Evolutionary conservation across 257 asterid genomes (phyloP), one percentile per base, ranked within the genome.

Genomic region (Craterostigma plantagineum): DNA sequence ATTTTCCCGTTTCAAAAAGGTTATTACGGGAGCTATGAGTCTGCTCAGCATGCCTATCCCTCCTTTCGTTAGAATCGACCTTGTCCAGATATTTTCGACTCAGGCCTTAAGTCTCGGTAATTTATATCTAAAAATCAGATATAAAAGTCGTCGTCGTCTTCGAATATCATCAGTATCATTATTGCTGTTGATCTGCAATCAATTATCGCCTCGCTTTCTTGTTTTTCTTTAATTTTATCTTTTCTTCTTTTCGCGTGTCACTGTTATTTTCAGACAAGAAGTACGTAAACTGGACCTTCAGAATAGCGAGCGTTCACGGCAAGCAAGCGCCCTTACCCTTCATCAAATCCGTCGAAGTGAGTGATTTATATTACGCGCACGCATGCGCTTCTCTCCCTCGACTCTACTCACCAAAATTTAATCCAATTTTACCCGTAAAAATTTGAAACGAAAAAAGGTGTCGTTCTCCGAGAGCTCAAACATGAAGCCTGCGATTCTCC

Each of bases 201-300:
- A n/a, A n/a, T n/a, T n/a, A n/a, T n/a, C n/a, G n/a, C n/a, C n/a
- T n/a, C n/a, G n/a, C n/a, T n/a, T n/a, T n/a, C n/a, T n/a, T n/a
- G n/a, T n/a, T n/a, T n/a, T n/a, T 55, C 49, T 55, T 42, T 3
- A 38, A 7, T 35, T 38, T 0, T n/a, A 14, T 55, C 37, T 16
- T 40, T 40, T 7, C n/a, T n/a, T n/a, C n/a, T n/a, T n/a, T n/a
- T n/a, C n/a, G n/a, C n/a, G n/a, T n/a, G n/a, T n/a, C n/a, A n/a
- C n/a, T n/a, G n/a, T n/a, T n/a, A n/a, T 30, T 66, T 42, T 51
- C 81, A 85, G 96, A 85, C 68, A 64, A 69, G 64, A 81, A 63
- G 53, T 77, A 68, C 62, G 83, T 75, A 58, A 85, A 81, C 69
- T 85, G 96, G 96, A 75, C 84, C 65, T 81, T 85, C 52, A 65